Conservation (phyloP, 2,329 filamentous ascomycete genomes). For the Colletotrichum cuscutae region DNA sequence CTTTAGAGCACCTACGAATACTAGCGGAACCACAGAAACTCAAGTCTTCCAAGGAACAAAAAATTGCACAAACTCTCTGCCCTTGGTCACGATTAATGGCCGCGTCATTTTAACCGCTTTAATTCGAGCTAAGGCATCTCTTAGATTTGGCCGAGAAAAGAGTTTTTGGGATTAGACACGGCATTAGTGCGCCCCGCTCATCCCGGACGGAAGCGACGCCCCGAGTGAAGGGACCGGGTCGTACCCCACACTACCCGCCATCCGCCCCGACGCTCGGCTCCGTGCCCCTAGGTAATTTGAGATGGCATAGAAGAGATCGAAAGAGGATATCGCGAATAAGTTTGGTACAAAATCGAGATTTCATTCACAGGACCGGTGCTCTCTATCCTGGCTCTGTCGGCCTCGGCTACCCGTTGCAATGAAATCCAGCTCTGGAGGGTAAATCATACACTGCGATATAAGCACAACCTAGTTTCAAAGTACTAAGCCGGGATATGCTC, state of each 20-base stretch:
- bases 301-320: not conserved
- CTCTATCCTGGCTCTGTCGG: too few species aligned
- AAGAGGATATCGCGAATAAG: too few species aligned
- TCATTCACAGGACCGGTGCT: too few species aligned
- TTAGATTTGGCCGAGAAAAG: not conserved
- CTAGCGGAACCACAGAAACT: not conserved
- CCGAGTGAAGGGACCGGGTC: too few species aligned
- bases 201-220: not conserved
- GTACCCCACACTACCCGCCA: not conserved
- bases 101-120: not conserved
- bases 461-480: too few species aligned
- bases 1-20: not conserved
- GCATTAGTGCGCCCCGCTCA: not conserved
- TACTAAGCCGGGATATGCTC: too few species aligned
- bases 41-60: not conserved
- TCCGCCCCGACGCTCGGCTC: not conserved
- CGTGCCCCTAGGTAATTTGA: not conserved
- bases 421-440: too few species aligned
- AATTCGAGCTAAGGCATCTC: not conserved
- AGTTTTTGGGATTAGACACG: not conserved
- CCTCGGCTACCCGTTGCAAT: too few species aligned
- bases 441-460: too few species aligned
- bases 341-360: too few species aligned
- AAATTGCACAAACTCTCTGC: not conserved
- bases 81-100: not conserved